Conservation (phyloP, 73 alveolate genomes). For the Stentor roeselii region DNA sequence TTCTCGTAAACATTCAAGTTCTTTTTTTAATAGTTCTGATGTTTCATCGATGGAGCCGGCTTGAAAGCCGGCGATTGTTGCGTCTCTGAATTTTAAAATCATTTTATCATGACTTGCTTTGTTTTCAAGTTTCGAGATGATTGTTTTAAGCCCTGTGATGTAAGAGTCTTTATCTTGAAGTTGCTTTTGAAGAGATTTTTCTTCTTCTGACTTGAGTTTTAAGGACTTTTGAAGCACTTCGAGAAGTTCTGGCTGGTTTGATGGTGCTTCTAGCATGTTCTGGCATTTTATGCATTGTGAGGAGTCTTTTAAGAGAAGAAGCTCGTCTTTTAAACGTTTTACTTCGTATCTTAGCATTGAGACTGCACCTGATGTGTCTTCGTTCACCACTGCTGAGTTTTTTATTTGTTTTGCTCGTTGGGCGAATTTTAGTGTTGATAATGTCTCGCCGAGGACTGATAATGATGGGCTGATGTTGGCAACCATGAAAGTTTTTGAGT, state of each 20-base stretch:
- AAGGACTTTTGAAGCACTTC: background rate
- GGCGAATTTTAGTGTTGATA: conserved; percentile 70
- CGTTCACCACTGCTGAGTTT: conserved; percentile 65
- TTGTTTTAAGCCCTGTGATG: background rate
- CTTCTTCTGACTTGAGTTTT: background rate
- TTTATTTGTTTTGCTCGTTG: conserved; percentile 70
- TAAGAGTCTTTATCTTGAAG: conserved; percentile 11
- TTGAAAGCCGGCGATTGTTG: conserved; percentile 12
- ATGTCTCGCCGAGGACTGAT: conserved; percentile 53
- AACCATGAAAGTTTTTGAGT: conserved; percentile 65
- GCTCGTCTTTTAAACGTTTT: conserved; percentile 50
- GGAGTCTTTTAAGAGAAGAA: background rate
- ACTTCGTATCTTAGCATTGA: conserved; percentile 58
- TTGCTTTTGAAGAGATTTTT: background rate
- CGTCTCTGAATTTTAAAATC: conserved; percentile 28
- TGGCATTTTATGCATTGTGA: background rate
- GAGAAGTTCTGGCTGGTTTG: no score
- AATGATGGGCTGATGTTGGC: conserved; percentile 63
- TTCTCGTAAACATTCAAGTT: background rate
- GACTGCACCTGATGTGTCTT: conserved; percentile 41
- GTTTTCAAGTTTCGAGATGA: conserved; percentile 27
- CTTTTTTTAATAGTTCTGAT: background rate
- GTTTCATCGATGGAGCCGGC: background rate
- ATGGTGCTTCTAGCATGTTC: no score
- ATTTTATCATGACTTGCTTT: conserved; percentile 31